phyloP scores from a whole-genome alignment of 192 early-diverging fungal species.

The Backusella sp. region DNA sequence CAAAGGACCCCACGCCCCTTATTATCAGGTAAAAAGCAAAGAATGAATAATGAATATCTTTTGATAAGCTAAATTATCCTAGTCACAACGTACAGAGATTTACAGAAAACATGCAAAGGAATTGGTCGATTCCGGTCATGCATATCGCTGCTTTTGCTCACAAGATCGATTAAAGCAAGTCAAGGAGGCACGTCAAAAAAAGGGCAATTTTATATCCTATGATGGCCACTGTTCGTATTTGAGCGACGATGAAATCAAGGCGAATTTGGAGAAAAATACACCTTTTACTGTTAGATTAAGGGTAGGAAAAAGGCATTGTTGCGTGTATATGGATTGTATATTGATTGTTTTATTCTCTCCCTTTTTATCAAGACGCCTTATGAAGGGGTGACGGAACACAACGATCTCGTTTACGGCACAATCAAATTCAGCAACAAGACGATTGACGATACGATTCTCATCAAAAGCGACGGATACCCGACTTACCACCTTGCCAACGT shows the following conservation, averaged over 20 bases:
- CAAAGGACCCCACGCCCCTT: conserved; percentile 55
- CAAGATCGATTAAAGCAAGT: conserved; percentile 63
- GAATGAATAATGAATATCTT: not conserved
- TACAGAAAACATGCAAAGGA: conserved; percentile 68
- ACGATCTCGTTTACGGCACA: conserved; percentile 76
- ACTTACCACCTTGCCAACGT: conserved; percentile 97
- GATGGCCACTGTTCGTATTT: conserved; percentile 79
- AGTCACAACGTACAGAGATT: conserved; percentile 68
- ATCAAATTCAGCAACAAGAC: conserved; percentile 70
- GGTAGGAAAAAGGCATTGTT: conserved; percentile 24
- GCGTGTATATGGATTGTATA: not conserved
- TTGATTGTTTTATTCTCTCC: not conserved
- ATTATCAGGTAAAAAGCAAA: conserved; percentile 56
- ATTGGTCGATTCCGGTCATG: conserved; percentile 67
- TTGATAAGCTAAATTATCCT: not conserved
- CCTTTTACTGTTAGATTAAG: conserved; percentile 76
- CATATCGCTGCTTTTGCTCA: conserved; percentile 90
- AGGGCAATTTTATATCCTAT: conserved; percentile 64
- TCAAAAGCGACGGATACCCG: conserved; percentile 91
- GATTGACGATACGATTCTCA: conserved; percentile 85
- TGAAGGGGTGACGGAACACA: conserved; percentile 53
- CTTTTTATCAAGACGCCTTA: conserved; percentile 30
- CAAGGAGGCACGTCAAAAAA: conserved; percentile 50
- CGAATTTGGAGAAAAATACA: conserved; percentile 50
- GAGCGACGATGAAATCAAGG: conserved; percentile 62